Percentiles rank a stretch among this genome's conserved stretches.
These are phyloP conservation scores for Phialophora verrucosa DNA, from an alignment of 2,329 filamentous ascomycete genomes.

Conservation along the genomic window DNA sequence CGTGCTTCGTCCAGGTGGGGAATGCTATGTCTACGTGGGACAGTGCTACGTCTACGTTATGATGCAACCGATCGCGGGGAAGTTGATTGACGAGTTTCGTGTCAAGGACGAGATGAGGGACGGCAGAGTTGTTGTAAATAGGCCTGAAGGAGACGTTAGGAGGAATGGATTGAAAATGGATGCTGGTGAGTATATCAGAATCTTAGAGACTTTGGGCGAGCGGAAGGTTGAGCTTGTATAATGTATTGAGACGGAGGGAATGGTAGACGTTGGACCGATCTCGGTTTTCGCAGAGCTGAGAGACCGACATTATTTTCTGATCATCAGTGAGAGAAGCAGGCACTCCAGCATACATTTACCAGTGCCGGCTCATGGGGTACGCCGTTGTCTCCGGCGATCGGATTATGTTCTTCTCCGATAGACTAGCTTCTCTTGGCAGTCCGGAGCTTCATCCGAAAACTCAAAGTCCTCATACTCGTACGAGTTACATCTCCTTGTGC, in stretches of 20 bases:
- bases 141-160: conserved; percentile 27
- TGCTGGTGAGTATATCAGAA: conserved; percentile 25
- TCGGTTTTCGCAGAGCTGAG: neutral
- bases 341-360: too few species aligned
- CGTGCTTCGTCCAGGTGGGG: conserved; percentile 21
- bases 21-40: conserved; percentile 22
- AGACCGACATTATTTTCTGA: neutral
- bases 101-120: conserved; percentile 16
- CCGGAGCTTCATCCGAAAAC: neutral
- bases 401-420: neutral
- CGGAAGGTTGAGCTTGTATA: conserved; percentile 24
- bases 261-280: neutral
- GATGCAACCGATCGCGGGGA: conserved; percentile 25
- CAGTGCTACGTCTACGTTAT: conserved; percentile 32
- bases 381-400: neutral
- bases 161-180: conserved; percentile 27
- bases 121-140: conserved; percentile 11
- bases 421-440: neutral
- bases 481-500: neutral
- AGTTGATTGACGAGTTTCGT: conserved; percentile 28
- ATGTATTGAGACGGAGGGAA: neutral
- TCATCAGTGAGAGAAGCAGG: neutral
- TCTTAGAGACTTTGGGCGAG: conserved; percentile 23
- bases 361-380: too few species aligned
- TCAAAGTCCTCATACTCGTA: too few species aligned